Base-by-base conservation (phyloP, 2,329 filamentous ascomycete genomes). In the Colletotrichum musae region DNA sequence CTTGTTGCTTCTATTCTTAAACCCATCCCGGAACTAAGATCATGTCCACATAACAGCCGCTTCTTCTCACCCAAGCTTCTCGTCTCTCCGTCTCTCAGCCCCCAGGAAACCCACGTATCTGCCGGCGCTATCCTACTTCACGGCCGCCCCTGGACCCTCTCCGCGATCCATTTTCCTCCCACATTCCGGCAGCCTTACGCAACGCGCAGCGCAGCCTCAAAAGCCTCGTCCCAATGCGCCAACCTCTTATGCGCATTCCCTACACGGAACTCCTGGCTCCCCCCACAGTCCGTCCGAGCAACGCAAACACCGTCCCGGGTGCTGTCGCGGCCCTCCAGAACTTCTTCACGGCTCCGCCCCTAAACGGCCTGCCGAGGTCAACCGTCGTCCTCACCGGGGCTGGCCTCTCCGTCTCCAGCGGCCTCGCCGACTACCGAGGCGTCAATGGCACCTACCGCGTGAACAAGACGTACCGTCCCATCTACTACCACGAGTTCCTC, bases 401-500 rank as follows among this genome's bases (percentile, higher is more conserved):
- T 3, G 96, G 96, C 3, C 93, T 99, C 58, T 97, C 94, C 1
- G 95, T 98, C 9, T 93, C 95, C 4, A 97, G 94, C 12, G 96
- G 96, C 0, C 87, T 99, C 39, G 93, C 95, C 36, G 96, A 99
- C 81, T 99, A 99, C 80, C 87, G 96, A 64, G 96, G 96, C 21
- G 86, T 89, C 58, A 93, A 95, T 73, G 96, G 96, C 70, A 98
- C 95, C 9, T 99, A 99, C 78, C 92, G 94, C 51, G 87, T 96
- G 76, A 98, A 98, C 83, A 94, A 93, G 82, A 90, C 89, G 15
- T 98, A 97, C 77, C 90, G 93, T 2, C 96, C 95, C 39, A 97
- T 97, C 73, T 99, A 97, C 83, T 95, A 93, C 80, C 91, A 94
- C 79, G 96, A 99, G 79, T 99, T 98, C 77, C 81, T 94, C 51